A percentile compares a stretch with the other conserved stretches of the same genome.
These are phyloP conservation scores for Claviceps africana DNA, from an alignment of 2,329 filamentous ascomycete species.

Conservation along the genomic window DNA sequence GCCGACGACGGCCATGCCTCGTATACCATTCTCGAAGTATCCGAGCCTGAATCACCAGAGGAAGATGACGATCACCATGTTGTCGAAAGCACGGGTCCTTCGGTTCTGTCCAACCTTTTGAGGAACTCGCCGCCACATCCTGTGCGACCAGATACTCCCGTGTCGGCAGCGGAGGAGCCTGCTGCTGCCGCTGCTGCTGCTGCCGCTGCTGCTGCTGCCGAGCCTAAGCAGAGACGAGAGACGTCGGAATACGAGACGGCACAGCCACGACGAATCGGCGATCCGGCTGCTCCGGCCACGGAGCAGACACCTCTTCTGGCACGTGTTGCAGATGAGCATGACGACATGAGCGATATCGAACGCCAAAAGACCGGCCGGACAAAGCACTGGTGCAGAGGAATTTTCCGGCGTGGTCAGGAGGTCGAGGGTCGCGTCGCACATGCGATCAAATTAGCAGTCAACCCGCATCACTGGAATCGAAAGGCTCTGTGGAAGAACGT, in stretches of 20 bases:
- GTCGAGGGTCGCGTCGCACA: constrained; percentile 19
- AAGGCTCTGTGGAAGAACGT: constrained; percentile 48
- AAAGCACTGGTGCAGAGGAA: constrained; percentile 21
- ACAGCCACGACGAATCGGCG: constrained; percentile 6
- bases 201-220: neutral
- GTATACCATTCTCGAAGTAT: constrained; percentile 46
- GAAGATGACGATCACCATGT: constrained; percentile 7
- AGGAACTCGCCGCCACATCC: constrained; percentile 33
- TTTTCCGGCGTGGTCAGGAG: constrained; percentile 18
- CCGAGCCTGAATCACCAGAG: constrained; percentile 28
- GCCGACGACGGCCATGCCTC: constrained; percentile 18
- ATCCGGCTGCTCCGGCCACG: constrained; percentile 11
- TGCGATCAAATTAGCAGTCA: constrained; percentile 25
- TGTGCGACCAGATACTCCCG: constrained; percentile 6
- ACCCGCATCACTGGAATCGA: constrained; percentile 60
- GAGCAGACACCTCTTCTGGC: constrained; percentile 37
- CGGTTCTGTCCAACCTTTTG: constrained; percentile 35
- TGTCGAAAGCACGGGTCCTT: constrained; percentile 18
- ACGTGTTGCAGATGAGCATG: constrained; percentile 17
- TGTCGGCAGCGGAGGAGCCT: constrained; percentile 1
- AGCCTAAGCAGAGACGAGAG: constrained; percentile 1
- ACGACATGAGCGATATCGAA: constrained; percentile 31
- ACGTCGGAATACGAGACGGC: constrained; percentile 2
- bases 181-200: neutral
- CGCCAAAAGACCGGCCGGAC: constrained; percentile 28